Evolutionary conservation across 2,329 filamentous ascomycete species (phyloP).

Genomic region (Sclerotinia trifoliorum): DNA sequence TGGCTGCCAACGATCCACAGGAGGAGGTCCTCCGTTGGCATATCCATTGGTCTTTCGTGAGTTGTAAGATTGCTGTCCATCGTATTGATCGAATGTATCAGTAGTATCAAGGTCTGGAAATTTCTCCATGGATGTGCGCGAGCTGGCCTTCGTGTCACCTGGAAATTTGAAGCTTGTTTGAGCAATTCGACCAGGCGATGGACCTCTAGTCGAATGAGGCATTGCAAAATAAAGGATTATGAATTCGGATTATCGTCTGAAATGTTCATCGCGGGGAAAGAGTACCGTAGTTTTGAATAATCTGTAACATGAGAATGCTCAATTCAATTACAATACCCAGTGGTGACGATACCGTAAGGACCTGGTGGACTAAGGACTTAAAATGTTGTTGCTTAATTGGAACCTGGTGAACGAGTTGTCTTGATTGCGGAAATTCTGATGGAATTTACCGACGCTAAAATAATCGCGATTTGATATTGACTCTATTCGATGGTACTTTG

Average conservation of each 20-base stretch:
- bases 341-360: constrained; percentile 6
- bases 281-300: constrained; percentile 24
- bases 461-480: constrained; percentile 32
- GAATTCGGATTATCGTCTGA: constrained; percentile 5
- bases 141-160: constrained; percentile 32
- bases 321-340: not conserved
- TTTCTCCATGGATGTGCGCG: constrained; percentile 50
- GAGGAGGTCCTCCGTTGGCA: constrained; percentile 35
- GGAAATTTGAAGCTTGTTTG: constrained; percentile 35
- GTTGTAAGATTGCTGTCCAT: constrained; percentile 27
- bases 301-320: constrained; percentile 24
- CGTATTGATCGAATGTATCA: constrained; percentile 19
- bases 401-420: not conserved
- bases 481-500: constrained; percentile 10
- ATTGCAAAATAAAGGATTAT: constrained; percentile 33
- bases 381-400: constrained; percentile 4
- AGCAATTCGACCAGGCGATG: constrained; percentile 40
- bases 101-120: constrained; percentile 55
- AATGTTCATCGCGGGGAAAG: constrained; percentile 19
- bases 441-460: constrained; percentile 29
- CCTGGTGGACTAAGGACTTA: not conserved
- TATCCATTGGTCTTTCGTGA: constrained; percentile 34
- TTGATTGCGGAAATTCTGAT: constrained; percentile 7
- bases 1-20: constrained; percentile 59
- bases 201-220: constrained; percentile 46